Base-by-base conservation (phyloP, 192 early-diverging fungal species). In the Borealophlyctis nickersoniae region DNA sequence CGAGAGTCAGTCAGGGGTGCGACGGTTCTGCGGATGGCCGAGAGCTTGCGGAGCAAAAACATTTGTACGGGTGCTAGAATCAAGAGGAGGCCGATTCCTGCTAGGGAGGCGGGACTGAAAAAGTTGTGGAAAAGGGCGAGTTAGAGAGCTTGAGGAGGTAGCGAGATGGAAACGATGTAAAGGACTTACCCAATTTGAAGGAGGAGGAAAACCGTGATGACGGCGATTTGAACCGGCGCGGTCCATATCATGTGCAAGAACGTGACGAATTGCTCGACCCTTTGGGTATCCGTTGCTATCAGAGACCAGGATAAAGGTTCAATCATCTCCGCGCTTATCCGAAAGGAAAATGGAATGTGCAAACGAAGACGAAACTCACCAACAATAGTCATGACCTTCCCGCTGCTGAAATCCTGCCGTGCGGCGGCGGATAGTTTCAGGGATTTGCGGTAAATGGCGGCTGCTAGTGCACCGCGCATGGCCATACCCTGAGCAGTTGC, bases 1-100 rank as follows among this genome's bases (percentile, higher is more conserved):
- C 90, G 86, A 29, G 69, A 72, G 69, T 92, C 90, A 9, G 90
- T 91, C 22, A 91, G 75, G 1, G 81, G 78, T 0, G 79, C 77
- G 36, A 83, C 71, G 30, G 11, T 54, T 26, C 65, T 65, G 36
- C 83, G 70, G 62, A 85, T 73, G 19, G 5, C 31, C 4, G 58
- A 52, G 39, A 85, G 57, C 19, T 52, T 56, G 34, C 55, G 64
- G 65, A 77, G 72, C 48, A 86, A 39, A 19, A 49, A 35, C 39
- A 58, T 45, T 58, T 80, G 79, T 11, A 84, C 31, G 28, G 77
- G 82, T 16, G 35, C 56, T 23, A 70, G 60, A n/a, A 77, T 13
- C 45, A 82, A 31, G 19, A 85, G 62, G 27, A 85, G 52, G 2
- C 28, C 74, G 33, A 85, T 66, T n/a, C 81, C 81, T 48, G 75